Base-by-base conservation (phyloP, 2,329 filamentous ascomycete species). In the Pseudogymnoascus verrucosus region DNA sequence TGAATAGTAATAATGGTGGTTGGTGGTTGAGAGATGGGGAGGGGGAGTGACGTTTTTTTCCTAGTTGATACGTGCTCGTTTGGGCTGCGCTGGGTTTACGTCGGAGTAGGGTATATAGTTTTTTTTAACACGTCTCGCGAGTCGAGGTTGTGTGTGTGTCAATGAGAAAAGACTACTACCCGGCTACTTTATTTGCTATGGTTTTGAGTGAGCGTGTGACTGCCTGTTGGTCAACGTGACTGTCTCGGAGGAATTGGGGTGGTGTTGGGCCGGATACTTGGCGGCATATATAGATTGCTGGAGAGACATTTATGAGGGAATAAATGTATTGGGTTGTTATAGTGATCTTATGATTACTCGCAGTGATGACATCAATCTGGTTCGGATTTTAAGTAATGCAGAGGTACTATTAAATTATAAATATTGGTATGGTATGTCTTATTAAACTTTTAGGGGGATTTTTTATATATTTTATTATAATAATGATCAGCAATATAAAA, bases 1-100 rank as follows among this genome's bases (percentile, higher is more conserved):
- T 57, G 28, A 57, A 14, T 57, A 57, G 51, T 57, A 57, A 57
- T 57, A 57, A 57, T 21, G 51, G 37, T 40, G 23, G n/a, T 57
- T 40, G 23, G n/a, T 36, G 51, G 51, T 36, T 57, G 51, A 57
- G 28, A 54, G 47, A 31, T 31, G 51, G n/a, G 21, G 19, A 19
- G 19, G 5, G n/a, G 47, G 8, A 10, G 34, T 28, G 51, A 57
- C 51, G 51, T 31, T 57, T 57, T 57, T 57, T 57, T 36, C 28
- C 51, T 57, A 21, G 51, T 10, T 57, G 23, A n/a, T 57, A 57
- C 51, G 28, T 57, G 16, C 28, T 36, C 51, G 16, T 57, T 57
- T 16, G 28, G n/a, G 28, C 51, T 57, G 28, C 51, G 21, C 51
- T 57, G 51, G 51, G 51, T 57, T 57, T 34, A 57, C 51, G 51